Evolutionary conservation across 495 filamentous ascomycete genomes (phyloP).

Genomic region (Tuber melanosporum): DNA sequence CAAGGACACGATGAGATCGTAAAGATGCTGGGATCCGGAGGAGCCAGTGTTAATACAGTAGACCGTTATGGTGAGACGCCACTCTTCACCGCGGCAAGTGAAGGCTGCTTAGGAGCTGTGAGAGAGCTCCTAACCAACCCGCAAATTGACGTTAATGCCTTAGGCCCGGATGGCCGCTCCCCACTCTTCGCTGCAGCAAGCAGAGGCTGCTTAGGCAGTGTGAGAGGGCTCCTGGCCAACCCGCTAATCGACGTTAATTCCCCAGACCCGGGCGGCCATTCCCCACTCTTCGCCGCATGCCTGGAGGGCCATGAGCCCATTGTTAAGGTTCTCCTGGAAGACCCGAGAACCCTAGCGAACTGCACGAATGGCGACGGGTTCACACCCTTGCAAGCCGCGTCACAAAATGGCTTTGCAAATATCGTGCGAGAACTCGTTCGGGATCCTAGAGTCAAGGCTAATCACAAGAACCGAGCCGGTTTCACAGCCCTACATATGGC

Average conservation of each 20-base stretch:
- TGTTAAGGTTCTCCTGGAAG: not conserved
- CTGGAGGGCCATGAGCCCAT: not conserved
- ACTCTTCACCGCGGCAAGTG: not conserved
- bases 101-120: not conserved
- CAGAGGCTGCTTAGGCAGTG: too few relatives aligned
- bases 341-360: not conserved
- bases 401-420: too few relatives aligned
- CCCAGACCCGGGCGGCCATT: too few relatives aligned
- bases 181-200: too few relatives aligned
- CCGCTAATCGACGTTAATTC: too few relatives aligned
- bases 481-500: not conserved
- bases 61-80: not conserved
- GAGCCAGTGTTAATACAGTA: not conserved
- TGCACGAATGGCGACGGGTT: not conserved
- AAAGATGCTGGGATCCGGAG: not conserved
- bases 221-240: too few relatives aligned
- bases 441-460: too few relatives aligned
- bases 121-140: not conserved
- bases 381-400: not conserved
- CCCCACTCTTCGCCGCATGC: not conserved
- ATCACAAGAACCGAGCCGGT: not conserved
- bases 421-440: too few relatives aligned
- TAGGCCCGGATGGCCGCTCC: not conserved
- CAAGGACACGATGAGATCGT: not conserved
- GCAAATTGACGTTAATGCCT: not conserved